Conservation (phyloP, 2,329 filamentous ascomycete genomes). For the Apiospora arundinis region DNA sequence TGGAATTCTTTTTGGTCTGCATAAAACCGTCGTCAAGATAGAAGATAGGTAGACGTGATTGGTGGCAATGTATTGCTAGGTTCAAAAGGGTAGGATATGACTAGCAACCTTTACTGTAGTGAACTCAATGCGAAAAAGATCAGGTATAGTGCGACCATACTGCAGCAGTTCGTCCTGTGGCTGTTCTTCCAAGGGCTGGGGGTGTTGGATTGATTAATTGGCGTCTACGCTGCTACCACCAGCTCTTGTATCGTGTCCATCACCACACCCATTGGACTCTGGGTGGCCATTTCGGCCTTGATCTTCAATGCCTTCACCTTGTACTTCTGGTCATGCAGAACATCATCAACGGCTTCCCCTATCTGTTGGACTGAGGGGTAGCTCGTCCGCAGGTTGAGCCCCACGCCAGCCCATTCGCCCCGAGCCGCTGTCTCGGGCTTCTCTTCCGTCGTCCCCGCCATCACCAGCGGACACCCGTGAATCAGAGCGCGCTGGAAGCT, state of each 20-base stretch:
- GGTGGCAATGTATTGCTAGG: too few species aligned
- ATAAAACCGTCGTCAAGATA: too few species aligned
- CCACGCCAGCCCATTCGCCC: conserved; percentile 6
- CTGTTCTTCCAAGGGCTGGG: too few species aligned
- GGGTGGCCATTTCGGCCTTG: conserved; percentile 17
- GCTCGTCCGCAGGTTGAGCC: conserved; percentile 20
- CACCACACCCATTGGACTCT: conserved; percentile 20
- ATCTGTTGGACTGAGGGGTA: conserved; percentile 15
- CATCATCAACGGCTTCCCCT: conserved; percentile 17
- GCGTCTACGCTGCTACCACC: neutral
- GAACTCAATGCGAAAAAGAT: neutral
- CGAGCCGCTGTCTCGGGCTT: conserved; percentile 8
- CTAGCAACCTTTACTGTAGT: too few species aligned
- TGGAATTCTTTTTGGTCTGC: too few species aligned
- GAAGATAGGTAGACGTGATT: too few species aligned
- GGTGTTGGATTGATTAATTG: too few species aligned
- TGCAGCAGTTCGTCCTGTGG: too few species aligned
- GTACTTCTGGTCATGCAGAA: conserved; percentile 20
- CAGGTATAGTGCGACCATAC: too few species aligned
- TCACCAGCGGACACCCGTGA: conserved; percentile 23
- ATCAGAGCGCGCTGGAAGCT: conserved; percentile 44
- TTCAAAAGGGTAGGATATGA: too few species aligned
- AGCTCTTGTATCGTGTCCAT: conserved; percentile 22
- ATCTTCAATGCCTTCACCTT: conserved; percentile 20
- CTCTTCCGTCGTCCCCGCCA: conserved; percentile 13